These are phyloP conservation scores for Fusarium brachygibbosum DNA, from an alignment of 2,329 filamentous ascomycete species.

Conservation along the genomic window DNA sequence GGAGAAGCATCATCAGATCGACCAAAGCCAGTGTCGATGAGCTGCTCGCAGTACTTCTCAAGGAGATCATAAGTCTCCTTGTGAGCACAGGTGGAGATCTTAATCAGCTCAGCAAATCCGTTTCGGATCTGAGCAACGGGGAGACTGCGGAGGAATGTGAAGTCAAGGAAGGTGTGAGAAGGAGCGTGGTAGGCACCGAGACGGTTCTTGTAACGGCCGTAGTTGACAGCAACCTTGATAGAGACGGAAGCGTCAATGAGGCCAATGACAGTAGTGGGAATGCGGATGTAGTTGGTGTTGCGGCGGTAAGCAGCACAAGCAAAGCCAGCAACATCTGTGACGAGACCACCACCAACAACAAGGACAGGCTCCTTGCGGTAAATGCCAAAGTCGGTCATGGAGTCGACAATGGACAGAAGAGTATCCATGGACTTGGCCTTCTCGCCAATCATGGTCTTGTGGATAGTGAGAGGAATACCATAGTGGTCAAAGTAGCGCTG, in stretches of 20 bases:
- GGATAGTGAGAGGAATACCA: constrained; percentile 71
- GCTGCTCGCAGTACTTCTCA: constrained; percentile 76
- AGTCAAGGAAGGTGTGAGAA: constrained; percentile 79
- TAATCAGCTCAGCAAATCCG: constrained; percentile 81
- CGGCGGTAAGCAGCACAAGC: constrained; percentile 79
- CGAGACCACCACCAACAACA: constrained; percentile 76
- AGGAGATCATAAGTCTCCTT: constrained; percentile 75
- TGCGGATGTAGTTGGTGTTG: constrained; percentile 80
- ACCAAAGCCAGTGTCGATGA: constrained; percentile 75
- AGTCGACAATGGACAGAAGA: constrained; percentile 76
- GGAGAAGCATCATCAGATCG: constrained; percentile 67
- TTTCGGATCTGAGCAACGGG: constrained; percentile 78
- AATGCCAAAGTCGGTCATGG: constrained; percentile 80
- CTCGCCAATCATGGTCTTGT: constrained; percentile 81
- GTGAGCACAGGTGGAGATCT: constrained; percentile 80
- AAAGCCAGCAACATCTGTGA: constrained; percentile 81
- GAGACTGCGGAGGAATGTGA: constrained; percentile 77
- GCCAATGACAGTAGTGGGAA: constrained; percentile 81
- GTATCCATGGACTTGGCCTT: constrained; percentile 81
- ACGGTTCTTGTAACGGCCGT: constrained; percentile 81
- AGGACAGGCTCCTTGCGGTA: constrained; percentile 77
- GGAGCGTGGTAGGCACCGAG: constrained; percentile 81
- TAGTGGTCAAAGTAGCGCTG: constrained; percentile 76
- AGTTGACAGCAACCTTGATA: constrained; percentile 85
- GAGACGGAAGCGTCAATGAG: constrained; percentile 81